These are phyloP conservation scores for Fusarium compactum DNA, from an alignment of 2,329 filamentous ascomycete species.

Conservation along the genomic window DNA sequence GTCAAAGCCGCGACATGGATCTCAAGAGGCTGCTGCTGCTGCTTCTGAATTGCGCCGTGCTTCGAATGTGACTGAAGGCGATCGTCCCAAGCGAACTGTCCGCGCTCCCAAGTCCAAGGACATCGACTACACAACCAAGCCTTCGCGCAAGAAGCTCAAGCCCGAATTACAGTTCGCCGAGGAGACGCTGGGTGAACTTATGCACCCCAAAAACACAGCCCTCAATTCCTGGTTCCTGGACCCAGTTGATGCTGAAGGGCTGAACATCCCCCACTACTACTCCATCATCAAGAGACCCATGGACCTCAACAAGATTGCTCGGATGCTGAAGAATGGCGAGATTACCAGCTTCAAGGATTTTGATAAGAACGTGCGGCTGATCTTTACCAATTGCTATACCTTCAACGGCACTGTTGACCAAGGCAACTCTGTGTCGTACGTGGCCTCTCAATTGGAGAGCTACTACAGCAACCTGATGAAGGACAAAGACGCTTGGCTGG, in stretches of 20 bases:
- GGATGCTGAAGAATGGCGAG: slow-evolving; percentile 80
- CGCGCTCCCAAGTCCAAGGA: slow-evolving; percentile 92
- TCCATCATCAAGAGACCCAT: slow-evolving; percentile 96
- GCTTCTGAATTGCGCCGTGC: slow-evolving; percentile 71
- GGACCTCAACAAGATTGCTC: slow-evolving; percentile 86
- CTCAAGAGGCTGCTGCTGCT: slow-evolving; percentile 31
- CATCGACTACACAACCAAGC: slow-evolving; percentile 82
- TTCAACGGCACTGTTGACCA: slow-evolving; percentile 76
- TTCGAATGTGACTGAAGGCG: slow-evolving; percentile 79
- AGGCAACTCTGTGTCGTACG: slow-evolving; percentile 77
- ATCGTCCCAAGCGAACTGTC: slow-evolving; percentile 91
- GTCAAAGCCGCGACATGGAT: slow-evolving; percentile 35
- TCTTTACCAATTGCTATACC: slow-evolving; percentile 89
- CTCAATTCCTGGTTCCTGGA: slow-evolving; percentile 81
- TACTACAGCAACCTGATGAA: slow-evolving; percentile 82
- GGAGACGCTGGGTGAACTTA: slow-evolving; percentile 80
- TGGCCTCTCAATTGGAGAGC: slow-evolving; percentile 79
- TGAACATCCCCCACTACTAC: slow-evolving; percentile 94
- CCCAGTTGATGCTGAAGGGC: slow-evolving; percentile 91
- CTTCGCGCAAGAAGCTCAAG: slow-evolving; percentile 87
- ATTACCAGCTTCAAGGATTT: slow-evolving; percentile 89
- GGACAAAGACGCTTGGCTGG: slow-evolving; percentile 84
- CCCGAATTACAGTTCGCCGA: slow-evolving; percentile 93
- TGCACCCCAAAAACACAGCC: slow-evolving; percentile 76
- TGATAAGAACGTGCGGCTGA: slow-evolving; percentile 82